phyloP scores from a whole-genome alignment of 306 rosid species.

The Quercus suber region DNA sequence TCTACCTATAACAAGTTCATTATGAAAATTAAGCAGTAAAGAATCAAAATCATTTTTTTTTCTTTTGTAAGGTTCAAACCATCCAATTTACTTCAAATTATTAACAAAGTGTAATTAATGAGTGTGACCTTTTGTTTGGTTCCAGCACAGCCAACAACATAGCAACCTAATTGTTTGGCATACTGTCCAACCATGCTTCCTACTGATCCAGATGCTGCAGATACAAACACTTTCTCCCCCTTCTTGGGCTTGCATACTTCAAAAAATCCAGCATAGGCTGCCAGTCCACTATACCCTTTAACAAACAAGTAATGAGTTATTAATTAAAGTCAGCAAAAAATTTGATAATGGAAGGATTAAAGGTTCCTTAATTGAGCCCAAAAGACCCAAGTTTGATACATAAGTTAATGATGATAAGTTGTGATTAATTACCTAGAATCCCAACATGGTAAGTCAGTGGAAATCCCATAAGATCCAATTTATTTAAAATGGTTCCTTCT shows the following conservation, averaged over 20 bases:
- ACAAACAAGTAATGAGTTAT: neutral
- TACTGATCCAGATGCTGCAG: conserved; percentile 68
- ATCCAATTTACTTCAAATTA: neutral
- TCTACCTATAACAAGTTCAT: conserved; percentile 35
- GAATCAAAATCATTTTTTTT: neutral
- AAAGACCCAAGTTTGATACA: neutral
- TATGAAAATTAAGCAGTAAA: neutral
- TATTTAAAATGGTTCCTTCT: conserved; percentile 42
- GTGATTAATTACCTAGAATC: conserved; percentile 39
- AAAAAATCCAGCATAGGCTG: conserved; percentile 73
- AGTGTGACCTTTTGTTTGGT: conserved; percentile 54
- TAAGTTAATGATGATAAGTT: neutral
- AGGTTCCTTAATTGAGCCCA: neutral
- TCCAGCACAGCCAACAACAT: conserved; percentile 79
- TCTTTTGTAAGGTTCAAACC: neutral
- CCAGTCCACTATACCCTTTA: conserved; percentile 58
- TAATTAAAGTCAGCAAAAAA: neutral
- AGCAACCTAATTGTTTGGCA: conserved; percentile 71
- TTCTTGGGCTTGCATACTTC: conserved; percentile 53
- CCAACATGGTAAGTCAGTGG: conserved; percentile 62
- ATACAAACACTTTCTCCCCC: conserved; percentile 74
- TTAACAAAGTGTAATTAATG: neutral
- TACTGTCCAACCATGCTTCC: conserved; percentile 73
- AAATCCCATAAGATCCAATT: conserved; percentile 56
- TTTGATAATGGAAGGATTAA: too few species aligned